These are phyloP conservation scores for Lolium multiflorum DNA, from an alignment of 176 grass and related monocot species.

Conservation along the genomic window DNA sequence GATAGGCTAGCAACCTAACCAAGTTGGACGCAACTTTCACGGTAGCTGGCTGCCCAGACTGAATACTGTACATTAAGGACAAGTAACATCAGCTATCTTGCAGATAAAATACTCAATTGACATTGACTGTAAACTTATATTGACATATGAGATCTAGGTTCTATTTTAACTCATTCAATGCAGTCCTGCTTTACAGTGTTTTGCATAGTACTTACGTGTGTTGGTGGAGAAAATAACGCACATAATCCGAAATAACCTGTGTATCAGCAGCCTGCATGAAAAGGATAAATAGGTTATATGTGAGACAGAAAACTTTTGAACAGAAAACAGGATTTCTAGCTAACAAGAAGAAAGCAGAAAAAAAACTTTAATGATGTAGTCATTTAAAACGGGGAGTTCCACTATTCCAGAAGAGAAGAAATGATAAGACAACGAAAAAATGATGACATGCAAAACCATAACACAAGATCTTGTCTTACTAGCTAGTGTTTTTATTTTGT, in stretches of 20 bases:
- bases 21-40: constrained; percentile 96
- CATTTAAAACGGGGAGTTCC: not conserved
- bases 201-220: constrained; percentile 71
- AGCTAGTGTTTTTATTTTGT: not conserved
- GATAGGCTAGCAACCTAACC: constrained; percentile 86
- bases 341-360: not conserved
- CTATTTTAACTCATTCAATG: not conserved
- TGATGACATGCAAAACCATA: not conserved
- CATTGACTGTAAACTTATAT: not conserved
- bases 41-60: constrained; percentile 87
- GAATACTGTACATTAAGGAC: constrained; percentile 62
- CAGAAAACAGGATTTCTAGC: not conserved
- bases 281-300: constrained; percentile 38
- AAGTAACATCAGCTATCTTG: constrained; percentile 35
- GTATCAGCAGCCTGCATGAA: constrained; percentile 80
- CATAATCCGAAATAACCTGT: constrained; percentile 93
- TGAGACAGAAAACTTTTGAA: constrained; percentile 1
- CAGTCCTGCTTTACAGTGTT: not conserved
- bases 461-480: not conserved
- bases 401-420: not conserved
- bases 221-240: constrained; percentile 92
- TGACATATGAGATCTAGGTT: constrained; percentile 8
- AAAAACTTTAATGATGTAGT: not conserved
- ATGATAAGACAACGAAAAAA: not conserved
- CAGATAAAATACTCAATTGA: constrained; percentile 21